Percentiles rank a stretch among this genome's conserved stretches.
These are phyloP conservation scores for Discostella stelligeroides DNA, from an alignment of 108 stramenopile genomes.

Conservation along the genomic window DNA sequence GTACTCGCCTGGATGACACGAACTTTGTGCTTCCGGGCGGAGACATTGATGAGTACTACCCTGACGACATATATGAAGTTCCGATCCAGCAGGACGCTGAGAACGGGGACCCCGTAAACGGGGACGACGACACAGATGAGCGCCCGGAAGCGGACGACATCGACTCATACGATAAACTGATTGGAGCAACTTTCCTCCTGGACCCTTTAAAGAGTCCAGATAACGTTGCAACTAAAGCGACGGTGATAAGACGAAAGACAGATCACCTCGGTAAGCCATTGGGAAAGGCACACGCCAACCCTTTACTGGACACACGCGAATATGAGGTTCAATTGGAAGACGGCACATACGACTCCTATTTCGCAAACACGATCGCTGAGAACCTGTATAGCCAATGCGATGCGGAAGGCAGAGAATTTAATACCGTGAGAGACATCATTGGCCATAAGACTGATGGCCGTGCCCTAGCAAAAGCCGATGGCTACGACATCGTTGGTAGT, in stretches of 20 bases:
- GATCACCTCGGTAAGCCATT: background rate
- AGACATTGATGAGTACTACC: too few relatives aligned
- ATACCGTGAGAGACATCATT: background rate
- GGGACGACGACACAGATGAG: background rate
- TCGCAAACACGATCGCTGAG: too few relatives aligned
- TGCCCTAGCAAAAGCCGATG: background rate
- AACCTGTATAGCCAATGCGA: background rate
- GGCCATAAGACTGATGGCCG: background rate
- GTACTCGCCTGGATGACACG: too few relatives aligned
- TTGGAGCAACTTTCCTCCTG: background rate
- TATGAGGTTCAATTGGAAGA: too few relatives aligned
- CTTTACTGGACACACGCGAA: background rate
- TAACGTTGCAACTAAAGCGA: background rate
- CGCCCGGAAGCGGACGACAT: background rate
- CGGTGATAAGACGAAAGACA: background rate
- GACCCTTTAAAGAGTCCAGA: background rate
- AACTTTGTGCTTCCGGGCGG: too few relatives aligned
- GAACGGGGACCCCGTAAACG: too few relatives aligned
- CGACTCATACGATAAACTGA: background rate
- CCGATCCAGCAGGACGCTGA: too few relatives aligned
- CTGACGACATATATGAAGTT: too few relatives aligned
- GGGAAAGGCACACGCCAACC: too few relatives aligned
- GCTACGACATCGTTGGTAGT: too few relatives aligned
- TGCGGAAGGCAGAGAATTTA: too few relatives aligned
- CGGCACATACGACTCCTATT: too few relatives aligned